phyloP scores from a whole-genome alignment of 768 basidiomycete genomes.

The Suillus lakei region DNA sequence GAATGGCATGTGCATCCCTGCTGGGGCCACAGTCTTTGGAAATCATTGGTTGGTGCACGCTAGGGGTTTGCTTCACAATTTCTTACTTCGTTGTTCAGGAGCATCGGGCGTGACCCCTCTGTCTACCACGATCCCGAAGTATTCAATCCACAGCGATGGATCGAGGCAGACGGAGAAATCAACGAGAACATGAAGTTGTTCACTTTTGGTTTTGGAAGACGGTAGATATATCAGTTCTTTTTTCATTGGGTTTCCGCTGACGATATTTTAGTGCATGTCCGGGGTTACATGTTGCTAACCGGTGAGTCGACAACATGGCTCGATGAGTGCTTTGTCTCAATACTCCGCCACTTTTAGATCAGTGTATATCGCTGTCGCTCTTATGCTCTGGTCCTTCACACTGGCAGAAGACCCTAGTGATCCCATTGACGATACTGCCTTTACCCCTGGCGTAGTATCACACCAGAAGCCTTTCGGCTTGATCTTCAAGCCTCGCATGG shows the following conservation, averaged over 20 bases:
- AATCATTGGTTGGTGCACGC: constrained; percentile 30
- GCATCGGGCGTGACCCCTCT: constrained; percentile 53
- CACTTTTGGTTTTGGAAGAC: constrained; percentile 54
- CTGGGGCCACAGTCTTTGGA: constrained; percentile 38
- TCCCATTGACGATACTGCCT: constrained; percentile 65
- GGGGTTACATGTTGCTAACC: constrained; percentile 51
- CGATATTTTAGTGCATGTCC: constrained; percentile 51
- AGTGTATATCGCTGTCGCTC: constrained; percentile 64
- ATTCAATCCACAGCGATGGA: constrained; percentile 60
- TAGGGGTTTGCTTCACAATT: neutral
- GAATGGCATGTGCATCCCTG: constrained; percentile 39
- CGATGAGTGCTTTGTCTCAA: neutral
- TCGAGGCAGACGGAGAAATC: constrained; percentile 46
- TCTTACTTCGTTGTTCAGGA: constrained; percentile 27
- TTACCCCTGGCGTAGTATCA: constrained; percentile 65
- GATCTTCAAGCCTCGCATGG: constrained; percentile 53
- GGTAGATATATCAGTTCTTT: constrained; percentile 36
- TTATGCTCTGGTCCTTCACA: constrained; percentile 67
- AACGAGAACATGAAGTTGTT: constrained; percentile 50
- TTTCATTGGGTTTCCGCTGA: neutral
- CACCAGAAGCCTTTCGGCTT: constrained; percentile 67
- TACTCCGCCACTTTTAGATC: constrained; percentile 42
- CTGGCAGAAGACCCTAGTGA: constrained; percentile 49
- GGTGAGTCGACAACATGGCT: constrained; percentile 14
- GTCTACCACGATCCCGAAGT: constrained; percentile 56